These are phyloP conservation scores for Nakaseomyces uthaithaninus DNA, from an alignment of 1,139 yeast species.

Conservation along the genomic window DNA sequence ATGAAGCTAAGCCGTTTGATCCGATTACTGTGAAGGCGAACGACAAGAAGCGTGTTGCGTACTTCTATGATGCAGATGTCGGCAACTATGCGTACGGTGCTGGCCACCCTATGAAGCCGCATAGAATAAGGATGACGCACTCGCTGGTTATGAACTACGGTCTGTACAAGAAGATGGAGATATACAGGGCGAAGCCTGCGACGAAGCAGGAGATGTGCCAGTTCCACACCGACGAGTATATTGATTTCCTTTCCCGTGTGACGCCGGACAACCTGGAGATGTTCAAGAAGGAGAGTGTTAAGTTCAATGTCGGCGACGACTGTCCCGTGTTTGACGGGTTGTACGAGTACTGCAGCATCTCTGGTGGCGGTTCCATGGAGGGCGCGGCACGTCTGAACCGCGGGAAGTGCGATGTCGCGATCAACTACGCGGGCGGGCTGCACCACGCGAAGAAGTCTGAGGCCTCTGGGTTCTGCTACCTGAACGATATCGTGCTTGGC, in stretches of 20 bases:
- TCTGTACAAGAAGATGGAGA: conserved; percentile 92
- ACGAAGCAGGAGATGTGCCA: conserved; percentile 98
- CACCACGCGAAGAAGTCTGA: conserved; percentile 96
- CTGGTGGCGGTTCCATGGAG: conserved; percentile 96
- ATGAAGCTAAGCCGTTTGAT: conserved; percentile 48
- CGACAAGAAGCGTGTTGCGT: conserved; percentile 56
- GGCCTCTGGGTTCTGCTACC: conserved; percentile 93
- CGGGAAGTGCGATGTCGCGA: conserved; percentile 92
- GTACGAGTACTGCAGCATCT: conserved; percentile 87
- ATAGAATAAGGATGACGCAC: conserved; percentile 97
- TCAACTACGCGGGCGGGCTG: conserved; percentile 94
- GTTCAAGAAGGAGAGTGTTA: conserved; percentile 86
- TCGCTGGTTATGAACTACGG: conserved; percentile 96
- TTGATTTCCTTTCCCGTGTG: conserved; percentile 85
- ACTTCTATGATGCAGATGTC: conserved; percentile 74
- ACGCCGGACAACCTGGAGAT: conserved; percentile 90
- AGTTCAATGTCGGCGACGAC: conserved; percentile 95
- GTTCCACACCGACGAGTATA: conserved; percentile 94
- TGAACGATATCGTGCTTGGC: conserved; percentile 87
- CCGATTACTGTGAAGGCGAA: conserved; percentile 48
- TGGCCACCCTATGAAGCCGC: conserved; percentile 98
- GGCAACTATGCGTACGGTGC: conserved; percentile 98
- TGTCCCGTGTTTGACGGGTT: conserved; percentile 96
- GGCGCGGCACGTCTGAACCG: conserved; percentile 90
- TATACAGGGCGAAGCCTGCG: conserved; percentile 94